A percentile compares a stretch with the other conserved stretches of the same genome.
Evolutionary conservation across 179 eudicot species (phyloP).

Genomic region (Corrigiola litoralis): DNA sequence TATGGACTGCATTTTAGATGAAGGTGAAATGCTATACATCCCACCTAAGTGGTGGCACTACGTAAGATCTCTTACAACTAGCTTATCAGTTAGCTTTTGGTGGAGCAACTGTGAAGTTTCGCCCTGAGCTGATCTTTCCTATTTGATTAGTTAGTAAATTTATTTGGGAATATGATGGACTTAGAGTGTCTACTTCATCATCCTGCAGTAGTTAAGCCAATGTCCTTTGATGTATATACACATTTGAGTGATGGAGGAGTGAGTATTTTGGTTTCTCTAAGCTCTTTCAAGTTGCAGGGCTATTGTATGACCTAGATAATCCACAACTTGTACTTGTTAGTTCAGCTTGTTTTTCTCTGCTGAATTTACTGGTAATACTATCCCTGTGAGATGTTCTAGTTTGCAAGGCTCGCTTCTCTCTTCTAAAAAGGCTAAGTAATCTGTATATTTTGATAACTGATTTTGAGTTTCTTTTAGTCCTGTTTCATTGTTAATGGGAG

Average conservation of each 20-base stretch:
- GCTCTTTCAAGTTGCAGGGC: not conserved
- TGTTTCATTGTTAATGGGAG: too few species aligned
- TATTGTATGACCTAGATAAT: conserved; percentile 14
- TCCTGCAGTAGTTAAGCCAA: not conserved
- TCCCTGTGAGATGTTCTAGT: not conserved
- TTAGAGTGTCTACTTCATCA: conserved; percentile 10
- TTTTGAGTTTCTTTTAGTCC: too few species aligned
- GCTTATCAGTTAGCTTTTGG: conserved; percentile 97
- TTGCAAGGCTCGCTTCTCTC: not conserved
- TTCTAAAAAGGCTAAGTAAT: not conserved
- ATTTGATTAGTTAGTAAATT: conserved; percentile 7
- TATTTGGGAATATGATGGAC: conserved; percentile 5
- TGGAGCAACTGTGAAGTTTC: conserved; percentile 55
- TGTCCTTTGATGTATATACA: conserved; percentile 21
- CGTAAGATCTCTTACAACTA: conserved; percentile 74
- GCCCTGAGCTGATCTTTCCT: conserved; percentile 14
- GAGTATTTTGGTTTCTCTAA: not conserved
- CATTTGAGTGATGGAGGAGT: conserved; percentile 18
- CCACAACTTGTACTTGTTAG: not conserved
- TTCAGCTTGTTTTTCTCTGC: not conserved
- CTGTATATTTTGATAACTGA: too few species aligned
- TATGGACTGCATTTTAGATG: conserved; percentile 80
- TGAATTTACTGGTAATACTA: not conserved
- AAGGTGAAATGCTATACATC: conserved; percentile 98
- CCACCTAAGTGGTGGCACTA: conserved; percentile 99